Conservation (phyloP, 306 rosid species). For the Cicer cuneatum region DNA sequence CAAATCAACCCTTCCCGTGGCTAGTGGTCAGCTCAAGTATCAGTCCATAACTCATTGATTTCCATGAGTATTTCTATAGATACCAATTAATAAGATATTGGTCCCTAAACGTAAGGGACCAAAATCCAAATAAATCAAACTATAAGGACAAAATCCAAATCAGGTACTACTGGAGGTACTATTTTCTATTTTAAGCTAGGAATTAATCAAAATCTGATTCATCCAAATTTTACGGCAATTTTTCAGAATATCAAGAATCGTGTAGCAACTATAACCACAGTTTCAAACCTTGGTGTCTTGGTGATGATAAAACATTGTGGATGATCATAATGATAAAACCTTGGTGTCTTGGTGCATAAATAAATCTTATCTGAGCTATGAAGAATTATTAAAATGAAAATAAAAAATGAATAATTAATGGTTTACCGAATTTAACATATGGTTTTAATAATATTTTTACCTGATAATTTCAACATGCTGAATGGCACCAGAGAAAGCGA, state of each 20-base stretch:
- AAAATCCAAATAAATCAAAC: neutral
- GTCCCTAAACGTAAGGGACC: neutral
- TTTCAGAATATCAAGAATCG: neutral
- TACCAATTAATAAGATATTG: neutral
- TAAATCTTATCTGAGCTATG: neutral
- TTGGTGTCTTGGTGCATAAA: neutral
- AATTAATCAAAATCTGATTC: neutral
- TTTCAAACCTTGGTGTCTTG: neutral
- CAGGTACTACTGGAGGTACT: neutral
- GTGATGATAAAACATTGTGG: neutral
- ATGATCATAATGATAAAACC: neutral
- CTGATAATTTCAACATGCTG: conserved; percentile 74
- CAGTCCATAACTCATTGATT: neutral
- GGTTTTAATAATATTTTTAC: conserved; percentile 33
- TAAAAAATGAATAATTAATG: neutral
- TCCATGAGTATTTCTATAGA: neutral
- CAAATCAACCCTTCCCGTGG: neutral
- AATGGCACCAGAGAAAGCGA: conserved; percentile 78
- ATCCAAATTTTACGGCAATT: neutral
- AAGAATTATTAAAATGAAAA: neutral
- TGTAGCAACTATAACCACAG: neutral
- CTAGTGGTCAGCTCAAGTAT: neutral
- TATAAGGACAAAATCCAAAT: neutral
- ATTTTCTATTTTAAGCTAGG: conserved; percentile 6
- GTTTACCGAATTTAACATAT: neutral